Evolutionary conservation across 768 basidiomycete genomes (phyloP).

Genomic region (Chiua virens): DNA sequence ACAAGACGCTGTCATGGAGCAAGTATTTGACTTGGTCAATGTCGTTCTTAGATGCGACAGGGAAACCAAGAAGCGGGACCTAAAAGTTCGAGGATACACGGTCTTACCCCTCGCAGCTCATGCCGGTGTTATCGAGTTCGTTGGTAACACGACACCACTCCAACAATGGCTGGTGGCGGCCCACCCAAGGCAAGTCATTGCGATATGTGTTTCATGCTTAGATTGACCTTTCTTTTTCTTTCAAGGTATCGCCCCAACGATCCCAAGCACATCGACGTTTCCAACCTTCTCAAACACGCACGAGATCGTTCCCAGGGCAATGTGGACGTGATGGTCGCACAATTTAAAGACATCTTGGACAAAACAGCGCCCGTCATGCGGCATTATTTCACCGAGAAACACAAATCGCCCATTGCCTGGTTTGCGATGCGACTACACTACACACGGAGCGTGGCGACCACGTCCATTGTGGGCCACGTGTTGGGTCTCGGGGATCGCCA

Average conservation of each 20-base stretch:
- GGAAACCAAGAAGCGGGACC: slow-evolving; percentile 68
- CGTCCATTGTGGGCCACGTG: slow-evolving; percentile 90
- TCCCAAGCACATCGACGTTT: slow-evolving; percentile 34
- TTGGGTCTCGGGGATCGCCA: slow-evolving; percentile 94
- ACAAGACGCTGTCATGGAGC: slow-evolving; percentile 99
- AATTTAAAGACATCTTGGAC: slow-evolving; percentile 40
- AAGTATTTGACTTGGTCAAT: slow-evolving; percentile 92
- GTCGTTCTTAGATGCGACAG: slow-evolving; percentile 69
- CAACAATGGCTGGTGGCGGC: slow-evolving; percentile 59
- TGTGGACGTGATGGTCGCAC: slow-evolving; percentile 30
- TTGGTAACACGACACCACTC: slow-evolving; percentile 71
- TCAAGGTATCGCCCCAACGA: slow-evolving; percentile 70
- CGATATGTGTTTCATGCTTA: background rate
- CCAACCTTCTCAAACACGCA: slow-evolving; percentile 29
- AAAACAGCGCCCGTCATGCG: slow-evolving; percentile 84
- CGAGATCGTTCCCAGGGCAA: slow-evolving; percentile 32
- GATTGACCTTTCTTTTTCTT: background rate
- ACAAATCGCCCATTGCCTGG: slow-evolving; percentile 89
- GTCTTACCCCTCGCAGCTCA: slow-evolving; percentile 81
- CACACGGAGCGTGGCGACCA: slow-evolving; percentile 89
- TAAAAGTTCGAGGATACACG: slow-evolving; percentile 82
- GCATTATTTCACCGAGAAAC: slow-evolving; percentile 89
- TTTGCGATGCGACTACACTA: slow-evolving; percentile 89
- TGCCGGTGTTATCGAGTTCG: slow-evolving; percentile 90
- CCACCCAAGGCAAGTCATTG: slow-evolving; percentile 54